These are phyloP conservation scores for Breviolum minutum DNA, from an alignment of 73 alveolate genomes.

Conservation along the genomic window DNA sequence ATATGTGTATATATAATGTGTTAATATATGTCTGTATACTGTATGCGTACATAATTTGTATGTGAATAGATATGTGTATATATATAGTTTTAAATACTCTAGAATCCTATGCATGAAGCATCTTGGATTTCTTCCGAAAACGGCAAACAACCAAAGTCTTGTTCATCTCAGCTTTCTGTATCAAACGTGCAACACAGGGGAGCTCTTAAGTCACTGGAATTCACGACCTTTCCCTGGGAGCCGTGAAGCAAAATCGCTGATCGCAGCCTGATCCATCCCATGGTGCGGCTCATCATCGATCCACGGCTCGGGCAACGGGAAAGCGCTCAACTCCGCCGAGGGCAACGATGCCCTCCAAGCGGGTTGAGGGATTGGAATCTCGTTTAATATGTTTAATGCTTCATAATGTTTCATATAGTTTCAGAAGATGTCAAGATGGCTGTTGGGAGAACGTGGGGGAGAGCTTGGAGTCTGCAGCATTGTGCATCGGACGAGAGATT, in stretches of 20 bases:
- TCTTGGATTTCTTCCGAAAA: background rate
- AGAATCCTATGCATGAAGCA: too few relatives aligned
- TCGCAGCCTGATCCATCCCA: conserved; percentile 59
- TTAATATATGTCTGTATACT: too few relatives aligned
- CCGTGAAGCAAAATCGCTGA: background rate
- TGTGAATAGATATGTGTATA: too few relatives aligned
- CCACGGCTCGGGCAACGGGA: conserved; percentile 84
- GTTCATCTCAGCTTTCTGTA: background rate
- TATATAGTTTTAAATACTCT: too few relatives aligned
- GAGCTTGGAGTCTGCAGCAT: too few relatives aligned
- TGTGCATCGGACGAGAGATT: too few relatives aligned
- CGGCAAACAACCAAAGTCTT: too few relatives aligned
- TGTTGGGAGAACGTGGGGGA: too few relatives aligned
- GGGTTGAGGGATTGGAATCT: background rate
- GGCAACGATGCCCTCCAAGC: conserved; percentile 54
- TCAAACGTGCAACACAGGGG: background rate
- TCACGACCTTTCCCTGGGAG: background rate
- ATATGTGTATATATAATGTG: background rate
- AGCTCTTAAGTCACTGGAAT: background rate
- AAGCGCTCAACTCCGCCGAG: conserved; percentile 5
- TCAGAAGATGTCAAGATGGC: too few relatives aligned
- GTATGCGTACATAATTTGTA: too few relatives aligned
- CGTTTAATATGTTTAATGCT: too few relatives aligned
- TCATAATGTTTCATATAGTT: too few relatives aligned
- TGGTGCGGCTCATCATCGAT: conserved; percentile 36